Conservation (phyloP, 176 grass and related monocot genomes). For the Oryza punctata region DNA sequence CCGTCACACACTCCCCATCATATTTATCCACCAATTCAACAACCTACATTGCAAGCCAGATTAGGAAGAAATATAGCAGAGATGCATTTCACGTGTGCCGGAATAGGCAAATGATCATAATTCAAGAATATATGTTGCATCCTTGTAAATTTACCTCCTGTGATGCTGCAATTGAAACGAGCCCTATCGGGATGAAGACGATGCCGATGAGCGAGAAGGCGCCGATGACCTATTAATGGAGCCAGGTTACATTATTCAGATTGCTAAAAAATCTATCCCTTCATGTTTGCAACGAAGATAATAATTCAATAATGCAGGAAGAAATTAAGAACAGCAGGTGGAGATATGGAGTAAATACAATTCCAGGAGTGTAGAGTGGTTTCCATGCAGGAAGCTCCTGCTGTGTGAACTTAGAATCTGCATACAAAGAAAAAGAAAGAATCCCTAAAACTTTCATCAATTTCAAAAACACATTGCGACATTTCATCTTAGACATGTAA, state of each 20-base stretch:
- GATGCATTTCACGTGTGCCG: not conserved
- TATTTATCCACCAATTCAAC: conserved; percentile 81
- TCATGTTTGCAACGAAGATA: not conserved
- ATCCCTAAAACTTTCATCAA: not conserved
- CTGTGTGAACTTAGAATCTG: conserved; percentile 94
- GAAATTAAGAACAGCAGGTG: not conserved
- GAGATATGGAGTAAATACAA: conserved; percentile 35
- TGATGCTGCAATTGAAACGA: conserved; percentile 66
- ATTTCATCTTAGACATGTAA: no score
- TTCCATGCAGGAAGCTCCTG: conserved; percentile 98
- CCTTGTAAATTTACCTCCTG: conserved; percentile 29
- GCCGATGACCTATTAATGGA: conserved; percentile 54
- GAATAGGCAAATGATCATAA: not conserved
- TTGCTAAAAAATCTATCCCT: not conserved
- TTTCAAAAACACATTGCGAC: not conserved
- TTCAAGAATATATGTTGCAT: not conserved
- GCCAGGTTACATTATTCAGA: not conserved
- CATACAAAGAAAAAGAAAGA: not conserved
- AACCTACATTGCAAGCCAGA: conserved; percentile 43
- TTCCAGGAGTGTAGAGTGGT: conserved; percentile 76
- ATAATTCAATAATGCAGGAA: not conserved
- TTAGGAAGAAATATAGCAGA: not conserved
- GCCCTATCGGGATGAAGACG: conserved; percentile 83
- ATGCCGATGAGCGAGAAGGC: conserved; percentile 71
- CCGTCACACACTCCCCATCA: conserved; percentile 65